Percentiles rank a stretch among this genome's conserved stretches.
phyloP scores from a whole-genome alignment of 2,329 filamentous ascomycete genomes.

The Dactylellina haptotyla region DNA sequence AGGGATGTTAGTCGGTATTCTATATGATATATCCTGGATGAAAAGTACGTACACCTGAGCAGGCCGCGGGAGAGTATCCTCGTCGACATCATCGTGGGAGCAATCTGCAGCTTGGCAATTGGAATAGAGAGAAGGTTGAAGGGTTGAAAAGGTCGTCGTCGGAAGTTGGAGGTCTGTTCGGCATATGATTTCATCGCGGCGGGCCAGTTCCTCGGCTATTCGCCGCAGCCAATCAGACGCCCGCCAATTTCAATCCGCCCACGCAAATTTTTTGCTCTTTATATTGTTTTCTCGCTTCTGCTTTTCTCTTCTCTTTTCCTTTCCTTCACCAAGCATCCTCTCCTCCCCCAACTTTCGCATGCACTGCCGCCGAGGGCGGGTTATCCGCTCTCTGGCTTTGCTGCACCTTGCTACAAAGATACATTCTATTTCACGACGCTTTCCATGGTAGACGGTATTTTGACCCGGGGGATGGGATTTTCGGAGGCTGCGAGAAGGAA shows the following conservation, averaged over 20 bases:
- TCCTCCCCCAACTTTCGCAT: slow-evolving; percentile 48
- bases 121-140: not conserved
- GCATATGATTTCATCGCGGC: slow-evolving; percentile 51
- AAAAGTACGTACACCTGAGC: slow-evolving; percentile 41
- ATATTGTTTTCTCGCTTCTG: slow-evolving; percentile 5
- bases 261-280: slow-evolving; percentile 25
- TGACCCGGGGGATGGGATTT: slow-evolving; percentile 30
- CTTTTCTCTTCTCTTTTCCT: slow-evolving; percentile 27
- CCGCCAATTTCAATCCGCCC: slow-evolving; percentile 26
- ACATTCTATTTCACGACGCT: slow-evolving; percentile 53
- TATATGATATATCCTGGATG: not conserved
- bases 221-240: slow-evolving; percentile 46
- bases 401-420: slow-evolving; percentile 51
- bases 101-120: slow-evolving; percentile 11
- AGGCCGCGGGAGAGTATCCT: slow-evolving; percentile 41
- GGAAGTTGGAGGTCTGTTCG: slow-evolving; percentile 20
- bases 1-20: slow-evolving; percentile 12
- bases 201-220: slow-evolving; percentile 42
- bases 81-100: slow-evolving; percentile 43
- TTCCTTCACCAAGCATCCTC: slow-evolving; percentile 53
- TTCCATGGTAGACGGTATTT: slow-evolving; percentile 54
- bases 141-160: slow-evolving; percentile 13
- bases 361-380: slow-evolving; percentile 37
- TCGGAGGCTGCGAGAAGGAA: slow-evolving; percentile 56
- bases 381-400: slow-evolving; percentile 48